Conservation (phyloP, 106 monocot species). For the Narthecium ossifragum region DNA sequence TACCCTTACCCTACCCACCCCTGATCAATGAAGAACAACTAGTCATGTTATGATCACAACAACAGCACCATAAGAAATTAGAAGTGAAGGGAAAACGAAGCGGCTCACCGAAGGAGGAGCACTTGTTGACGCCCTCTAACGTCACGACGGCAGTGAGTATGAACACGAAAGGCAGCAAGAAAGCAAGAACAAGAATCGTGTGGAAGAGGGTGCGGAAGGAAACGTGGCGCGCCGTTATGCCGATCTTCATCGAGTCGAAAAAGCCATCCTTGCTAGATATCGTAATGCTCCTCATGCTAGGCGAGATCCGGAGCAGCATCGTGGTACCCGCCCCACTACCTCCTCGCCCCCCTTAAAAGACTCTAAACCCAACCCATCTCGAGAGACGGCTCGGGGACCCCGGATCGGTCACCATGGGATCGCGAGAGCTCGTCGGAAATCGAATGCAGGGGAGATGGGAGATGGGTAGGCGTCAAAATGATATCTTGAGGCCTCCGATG, state of each 20-base stretch:
- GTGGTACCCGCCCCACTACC: conserved; percentile 10
- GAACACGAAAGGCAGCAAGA: conserved; percentile 75
- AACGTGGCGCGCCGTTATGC: conserved; percentile 23
- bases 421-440: neutral
- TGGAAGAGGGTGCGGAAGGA: conserved; percentile 26
- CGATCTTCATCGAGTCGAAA: conserved; percentile 40
- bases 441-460: neutral
- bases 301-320: conserved; percentile 65
- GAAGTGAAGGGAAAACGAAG: neutral
- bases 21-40: too few species aligned
- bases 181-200: conserved; percentile 45
- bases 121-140: conserved; percentile 57
- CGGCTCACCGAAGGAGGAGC: conserved; percentile 73
- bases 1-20: too few species aligned
- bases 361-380: too few species aligned
- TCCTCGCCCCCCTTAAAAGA: too few species aligned
- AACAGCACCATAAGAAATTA: too few species aligned
- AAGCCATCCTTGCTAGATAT: conserved; percentile 32
- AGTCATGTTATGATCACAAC: too few species aligned
- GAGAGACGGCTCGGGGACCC: neutral
- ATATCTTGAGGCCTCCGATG: neutral
- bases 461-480: conserved; percentile 2
- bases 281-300: conserved; percentile 73
- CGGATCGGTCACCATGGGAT: conserved; percentile 4
- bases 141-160: conserved; percentile 76